These are phyloP conservation scores for Fomitopsis schrenkii DNA, from an alignment of 1,284 basidiomycete genomes.

Conservation along the genomic window DNA sequence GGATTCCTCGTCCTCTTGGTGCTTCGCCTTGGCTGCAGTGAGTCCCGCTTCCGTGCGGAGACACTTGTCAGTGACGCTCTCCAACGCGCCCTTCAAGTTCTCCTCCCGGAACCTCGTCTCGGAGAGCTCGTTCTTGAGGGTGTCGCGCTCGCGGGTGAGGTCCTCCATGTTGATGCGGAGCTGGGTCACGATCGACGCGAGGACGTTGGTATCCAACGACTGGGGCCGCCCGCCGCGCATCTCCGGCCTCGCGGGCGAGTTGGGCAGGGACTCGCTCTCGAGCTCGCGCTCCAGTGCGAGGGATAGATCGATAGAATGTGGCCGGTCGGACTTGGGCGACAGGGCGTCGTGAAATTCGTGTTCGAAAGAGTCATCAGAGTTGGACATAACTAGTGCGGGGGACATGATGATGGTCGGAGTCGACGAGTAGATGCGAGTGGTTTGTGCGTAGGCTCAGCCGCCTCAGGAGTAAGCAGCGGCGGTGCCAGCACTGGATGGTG, in stretches of 20 bases:
- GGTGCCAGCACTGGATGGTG: conserved; percentile 4
- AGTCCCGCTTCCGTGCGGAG: conserved; percentile 59
- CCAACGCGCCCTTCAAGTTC: conserved; percentile 55
- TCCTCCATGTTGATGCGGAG: conserved; percentile 58
- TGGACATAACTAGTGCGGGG: conserved; percentile 6
- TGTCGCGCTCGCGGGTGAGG: conserved; percentile 64
- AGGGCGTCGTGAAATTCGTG: conserved; percentile 3
- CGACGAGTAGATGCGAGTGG: neutral
- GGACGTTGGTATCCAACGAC: conserved; percentile 67
- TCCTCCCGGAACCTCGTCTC: conserved; percentile 50
- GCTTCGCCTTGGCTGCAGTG: conserved; percentile 51
- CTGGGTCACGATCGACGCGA: conserved; percentile 69
- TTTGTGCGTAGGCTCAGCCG: neutral
- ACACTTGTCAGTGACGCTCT: conserved; percentile 61
- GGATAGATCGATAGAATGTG: conserved; percentile 70
- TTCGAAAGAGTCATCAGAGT: conserved; percentile 10
- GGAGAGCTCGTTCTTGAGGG: conserved; percentile 47
- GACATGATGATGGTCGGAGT: conserved; percentile 19
- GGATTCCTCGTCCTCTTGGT: conserved; percentile 76
- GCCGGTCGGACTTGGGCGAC: conserved; percentile 26
- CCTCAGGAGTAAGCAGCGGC: neutral
- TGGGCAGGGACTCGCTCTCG: conserved; percentile 56
- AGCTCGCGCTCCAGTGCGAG: conserved; percentile 76
- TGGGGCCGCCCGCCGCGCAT: conserved; percentile 34
- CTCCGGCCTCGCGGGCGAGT: conserved; percentile 17